Percentiles rank a stretch among this genome's conserved stretches.
Conservation (phyloP, 768 basidiomycete genomes). For the Mycena venus region DNA sequence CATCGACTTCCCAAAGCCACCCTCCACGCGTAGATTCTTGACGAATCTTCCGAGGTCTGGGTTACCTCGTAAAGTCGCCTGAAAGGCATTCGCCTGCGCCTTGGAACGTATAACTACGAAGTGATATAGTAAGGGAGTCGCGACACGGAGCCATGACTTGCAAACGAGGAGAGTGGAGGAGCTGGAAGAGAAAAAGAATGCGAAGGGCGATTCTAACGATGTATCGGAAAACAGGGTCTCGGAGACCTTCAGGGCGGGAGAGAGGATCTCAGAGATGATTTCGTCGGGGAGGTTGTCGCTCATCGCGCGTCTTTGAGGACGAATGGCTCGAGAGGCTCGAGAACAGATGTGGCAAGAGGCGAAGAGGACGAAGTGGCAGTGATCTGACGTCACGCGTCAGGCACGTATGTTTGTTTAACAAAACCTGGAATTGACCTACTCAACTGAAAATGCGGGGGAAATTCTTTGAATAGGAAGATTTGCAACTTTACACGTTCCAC, state of each 20-base stretch:
- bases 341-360: background rate
- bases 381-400: background rate
- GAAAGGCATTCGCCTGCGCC: background rate
- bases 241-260: background rate
- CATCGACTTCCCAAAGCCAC: background rate
- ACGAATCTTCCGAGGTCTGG: constrained; percentile 5
- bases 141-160: background rate
- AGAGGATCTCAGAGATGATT: background rate
- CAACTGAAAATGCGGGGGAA: no score
- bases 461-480: no score
- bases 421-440: no score
- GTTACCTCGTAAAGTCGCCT: background rate
- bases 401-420: no score
- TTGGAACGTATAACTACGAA: background rate
- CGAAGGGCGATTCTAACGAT: background rate
- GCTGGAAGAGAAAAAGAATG: background rate
- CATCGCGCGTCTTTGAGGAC: background rate
- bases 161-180: background rate
- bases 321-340: background rate
- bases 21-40: constrained; percentile 10
- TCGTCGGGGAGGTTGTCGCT: background rate
- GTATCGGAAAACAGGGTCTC: background rate
- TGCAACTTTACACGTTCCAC: no score
- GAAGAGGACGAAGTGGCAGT: background rate
- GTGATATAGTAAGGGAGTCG: background rate